A percentile compares a stretch with the other conserved stretches of the same genome.
These are phyloP conservation scores for Psidium friedrichsthalianum DNA, from an alignment of 345 rosid species.

Conservation along the genomic window DNA sequence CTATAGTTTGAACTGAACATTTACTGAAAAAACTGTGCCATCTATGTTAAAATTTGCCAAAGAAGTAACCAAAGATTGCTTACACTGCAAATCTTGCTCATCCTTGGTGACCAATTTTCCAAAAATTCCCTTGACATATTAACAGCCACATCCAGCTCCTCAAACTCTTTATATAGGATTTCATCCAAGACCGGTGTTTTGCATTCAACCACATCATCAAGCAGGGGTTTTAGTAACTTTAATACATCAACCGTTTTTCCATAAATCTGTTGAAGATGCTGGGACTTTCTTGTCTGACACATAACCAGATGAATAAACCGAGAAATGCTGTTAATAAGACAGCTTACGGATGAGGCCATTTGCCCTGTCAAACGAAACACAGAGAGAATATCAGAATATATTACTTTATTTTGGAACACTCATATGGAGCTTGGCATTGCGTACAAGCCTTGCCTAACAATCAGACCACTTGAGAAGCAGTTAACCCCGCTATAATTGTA, in stretches of 20 bases:
- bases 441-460: background rate
- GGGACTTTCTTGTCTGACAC: constrained; percentile 52
- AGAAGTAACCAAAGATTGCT: constrained; percentile 8
- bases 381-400: background rate
- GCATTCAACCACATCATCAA: constrained; percentile 64
- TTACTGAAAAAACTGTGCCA: background rate
- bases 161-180: constrained; percentile 45
- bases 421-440: background rate
- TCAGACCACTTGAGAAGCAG: background rate
- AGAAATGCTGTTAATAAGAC: constrained; percentile 75
- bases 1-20: background rate
- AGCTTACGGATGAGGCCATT: constrained; percentile 58
- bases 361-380: constrained; percentile 22
- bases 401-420: background rate
- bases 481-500: background rate
- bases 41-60: background rate
- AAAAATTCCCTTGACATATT: constrained; percentile 68
- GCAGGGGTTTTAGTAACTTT: constrained; percentile 66
- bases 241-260: constrained; percentile 40
- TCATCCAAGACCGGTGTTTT: constrained; percentile 40
- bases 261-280: constrained; percentile 47
- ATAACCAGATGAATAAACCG: constrained; percentile 78
- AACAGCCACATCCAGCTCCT: constrained; percentile 58
- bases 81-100: constrained; percentile 77
- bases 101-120: constrained; percentile 65